Evolutionary conservation across 2,329 filamentous ascomycete species (phyloP), one percentile per base, ranked within the genome.

Genomic region (Hypoxylon rubiginosum): DNA sequence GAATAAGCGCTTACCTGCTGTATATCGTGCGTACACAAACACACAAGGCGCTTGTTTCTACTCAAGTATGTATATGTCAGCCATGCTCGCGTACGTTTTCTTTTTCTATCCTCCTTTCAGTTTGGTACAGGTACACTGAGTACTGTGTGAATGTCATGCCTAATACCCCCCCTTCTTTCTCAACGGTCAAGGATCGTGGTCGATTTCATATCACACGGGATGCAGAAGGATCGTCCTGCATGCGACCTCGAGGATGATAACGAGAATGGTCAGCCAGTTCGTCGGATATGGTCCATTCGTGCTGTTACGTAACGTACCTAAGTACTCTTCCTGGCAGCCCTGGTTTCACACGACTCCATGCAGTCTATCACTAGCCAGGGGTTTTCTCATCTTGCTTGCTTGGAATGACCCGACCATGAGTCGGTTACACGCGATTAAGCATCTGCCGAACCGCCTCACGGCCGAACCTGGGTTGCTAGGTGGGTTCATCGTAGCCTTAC

Each of bases 31-130:
- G 26, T 15, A 46, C 30, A 26, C 11, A 19, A 8, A 46, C 30
- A 26, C 11, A 19, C 6, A 39, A 59, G 39, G 53, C 57, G 53
- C 39, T 49, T 61, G 53, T 65, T 65, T 65, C 32, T 15, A 46
- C 60, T 66, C 53, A 11, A 58, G 58, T 50, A 36, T 45, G 28
- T 26, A 41, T 9, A 9, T 3, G 26, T 4, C 19, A 19, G 9
- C 36, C 7, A 17, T n/a, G 21, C 21, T 24, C 21, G 21, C 21
- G 13, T 43, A 43, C 39, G 9, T n/a, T 26, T 21, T 43, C 21
- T 11, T 24, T 39, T 24, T 6, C 39, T 24, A 15, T 6, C n/a
- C 6, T 6, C 30, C 28, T 17, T 24, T 49, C 9, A 28, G 11
- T 17, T 43, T 26, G 26, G 26, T 24, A 54, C 51, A 28, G 8